Evolutionary conservation across 345 rosid genomes (phyloP).

Genomic region (Lepidium aucheri): DNA sequence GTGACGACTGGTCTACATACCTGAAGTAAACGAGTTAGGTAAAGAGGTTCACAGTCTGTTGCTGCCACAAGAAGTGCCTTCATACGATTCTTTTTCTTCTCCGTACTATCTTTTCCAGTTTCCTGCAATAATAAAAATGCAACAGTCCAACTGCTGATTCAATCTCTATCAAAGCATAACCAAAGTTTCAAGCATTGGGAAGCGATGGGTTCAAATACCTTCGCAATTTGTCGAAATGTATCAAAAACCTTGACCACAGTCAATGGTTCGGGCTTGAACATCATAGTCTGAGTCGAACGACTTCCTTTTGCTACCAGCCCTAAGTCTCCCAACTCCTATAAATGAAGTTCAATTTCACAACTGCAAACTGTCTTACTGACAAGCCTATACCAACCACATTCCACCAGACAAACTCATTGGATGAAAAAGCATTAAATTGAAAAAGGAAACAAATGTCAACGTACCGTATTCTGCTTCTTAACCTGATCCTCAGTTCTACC

Average conservation of each 20-base stretch:
- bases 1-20: conserved; percentile 55
- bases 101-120: conserved; percentile 91
- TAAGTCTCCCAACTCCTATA: conserved; percentile 77
- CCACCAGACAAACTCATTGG: neutral
- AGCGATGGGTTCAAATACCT: conserved; percentile 36
- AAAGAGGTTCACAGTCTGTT: conserved; percentile 89
- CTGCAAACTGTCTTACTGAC: neutral
- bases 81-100: conserved; percentile 86
- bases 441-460: neutral
- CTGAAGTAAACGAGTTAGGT: conserved; percentile 92
- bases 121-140: conserved; percentile 41
- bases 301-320: conserved; percentile 95
- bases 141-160: neutral
- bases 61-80: conserved; percentile 94
- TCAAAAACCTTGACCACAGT: conserved; percentile 76
- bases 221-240: conserved; percentile 73
- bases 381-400: neutral
- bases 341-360: neutral
- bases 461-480: conserved; percentile 61
- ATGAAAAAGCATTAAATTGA: neutral
- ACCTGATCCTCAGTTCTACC: conserved; percentile 75
- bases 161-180: neutral
- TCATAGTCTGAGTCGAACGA: conserved; percentile 82
- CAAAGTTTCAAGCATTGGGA: neutral
- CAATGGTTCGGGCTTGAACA: conserved; percentile 80